Conservation (phyloP, 2,329 filamentous ascomycete genomes). For the Aspergillus pseudonomiae region DNA sequence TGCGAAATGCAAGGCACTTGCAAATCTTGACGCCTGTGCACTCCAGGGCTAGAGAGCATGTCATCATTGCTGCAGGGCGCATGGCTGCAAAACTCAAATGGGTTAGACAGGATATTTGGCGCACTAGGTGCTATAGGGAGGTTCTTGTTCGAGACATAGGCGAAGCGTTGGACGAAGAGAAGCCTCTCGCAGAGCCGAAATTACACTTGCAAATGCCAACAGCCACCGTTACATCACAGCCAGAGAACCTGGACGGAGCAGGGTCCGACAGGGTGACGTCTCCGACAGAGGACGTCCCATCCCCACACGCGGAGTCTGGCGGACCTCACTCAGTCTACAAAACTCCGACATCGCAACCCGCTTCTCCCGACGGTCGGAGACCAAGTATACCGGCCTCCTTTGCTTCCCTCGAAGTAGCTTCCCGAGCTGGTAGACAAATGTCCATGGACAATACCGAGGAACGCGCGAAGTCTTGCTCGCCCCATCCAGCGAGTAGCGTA, state of each 20-base stretch:
- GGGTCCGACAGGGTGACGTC: conserved; percentile 15
- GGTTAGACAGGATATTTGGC: conserved; percentile 93
- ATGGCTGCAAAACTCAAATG: conserved; percentile 89
- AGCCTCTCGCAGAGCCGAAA: conserved; percentile 34
- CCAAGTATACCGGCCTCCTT: conserved; percentile 38
- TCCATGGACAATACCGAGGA: conserved; percentile 32
- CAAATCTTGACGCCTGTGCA: conserved; percentile 88
- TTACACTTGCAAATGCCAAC: conserved; percentile 22
- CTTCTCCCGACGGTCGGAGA: conserved; percentile 30
- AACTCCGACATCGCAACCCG: conserved; percentile 26
- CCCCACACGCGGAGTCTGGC: conserved; percentile 18
- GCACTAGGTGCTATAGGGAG: conserved; percentile 84
- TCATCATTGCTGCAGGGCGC: conserved; percentile 80
- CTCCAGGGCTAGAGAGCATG: conserved; percentile 81
- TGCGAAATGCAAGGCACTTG: conserved; percentile 88
- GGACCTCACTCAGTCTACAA: conserved; percentile 22
- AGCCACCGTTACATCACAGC: conserved; percentile 20
- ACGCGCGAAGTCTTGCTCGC: conserved; percentile 30
- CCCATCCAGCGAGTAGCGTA: conserved; percentile 30
- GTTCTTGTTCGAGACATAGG: conserved; percentile 84
- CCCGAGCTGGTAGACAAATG: conserved; percentile 29
- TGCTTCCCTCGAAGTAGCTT: conserved; percentile 34
- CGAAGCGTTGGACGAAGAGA: conserved; percentile 60
- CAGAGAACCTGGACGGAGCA: conserved; percentile 6
- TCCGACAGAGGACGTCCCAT: conserved; percentile 13